phyloP scores from a whole-genome alignment of 257 asterid species.

The Buddleja alternifolia region DNA sequence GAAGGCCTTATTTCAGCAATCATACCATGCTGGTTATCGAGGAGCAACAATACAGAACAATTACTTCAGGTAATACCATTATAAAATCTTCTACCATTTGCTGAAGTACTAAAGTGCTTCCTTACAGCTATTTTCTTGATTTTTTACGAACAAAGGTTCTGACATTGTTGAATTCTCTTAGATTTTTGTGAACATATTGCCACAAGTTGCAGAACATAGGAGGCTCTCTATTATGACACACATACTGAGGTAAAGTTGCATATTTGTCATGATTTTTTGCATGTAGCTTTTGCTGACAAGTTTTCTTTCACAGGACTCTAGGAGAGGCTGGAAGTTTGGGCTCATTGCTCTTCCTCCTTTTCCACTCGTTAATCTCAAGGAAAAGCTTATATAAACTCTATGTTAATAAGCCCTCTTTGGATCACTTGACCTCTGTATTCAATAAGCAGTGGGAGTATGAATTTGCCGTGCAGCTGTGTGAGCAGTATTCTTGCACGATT shows the following conservation, averaged over 20 bases:
- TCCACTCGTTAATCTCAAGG: constrained; percentile 62
- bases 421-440: constrained; percentile 39
- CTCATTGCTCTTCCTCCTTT: constrained; percentile 72
- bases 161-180: constrained; percentile 34
- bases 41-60: constrained; percentile 53
- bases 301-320: constrained; percentile 64
- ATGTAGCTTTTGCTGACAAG: constrained; percentile 39
- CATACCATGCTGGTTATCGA: constrained; percentile 85
- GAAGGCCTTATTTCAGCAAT: constrained; percentile 88
- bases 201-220: constrained; percentile 74
- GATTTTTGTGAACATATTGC: constrained; percentile 80
- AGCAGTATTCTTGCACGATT: constrained; percentile 74
- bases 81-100: constrained; percentile 18
- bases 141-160: constrained; percentile 20
- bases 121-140: constrained; percentile 4
- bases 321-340: constrained; percentile 83
- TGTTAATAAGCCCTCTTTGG: constrained; percentile 45
- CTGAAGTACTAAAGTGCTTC: not conserved
- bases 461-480: constrained; percentile 65
- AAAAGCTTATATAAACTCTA: constrained; percentile 39
- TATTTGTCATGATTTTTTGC: constrained; percentile 9
- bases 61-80: constrained; percentile 74
- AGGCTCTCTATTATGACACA: constrained; percentile 64
- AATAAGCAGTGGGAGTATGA: constrained; percentile 76
- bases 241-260: constrained; percentile 63